Conservation (phyloP, 1,139 yeast genomes). For the Yamadazyma kanchanaburiensis region DNA sequence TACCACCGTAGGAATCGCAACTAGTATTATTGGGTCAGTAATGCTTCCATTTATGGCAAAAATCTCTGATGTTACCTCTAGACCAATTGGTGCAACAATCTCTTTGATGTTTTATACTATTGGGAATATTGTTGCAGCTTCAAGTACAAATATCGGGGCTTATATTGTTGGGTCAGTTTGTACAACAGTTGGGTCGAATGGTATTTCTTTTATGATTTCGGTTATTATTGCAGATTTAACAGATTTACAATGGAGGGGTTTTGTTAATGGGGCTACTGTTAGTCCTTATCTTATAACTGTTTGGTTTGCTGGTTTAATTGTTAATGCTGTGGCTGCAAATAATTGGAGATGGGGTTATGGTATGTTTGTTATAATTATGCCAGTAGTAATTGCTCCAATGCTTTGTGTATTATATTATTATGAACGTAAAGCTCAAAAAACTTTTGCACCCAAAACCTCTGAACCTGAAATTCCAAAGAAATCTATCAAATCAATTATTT, state of each 20-base stretch:
- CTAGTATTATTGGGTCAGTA: slow-evolving; percentile 23
- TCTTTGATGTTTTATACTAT: slow-evolving; percentile 18
- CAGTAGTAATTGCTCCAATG: slow-evolving; percentile 27
- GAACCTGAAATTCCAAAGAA: slow-evolving; percentile 5
- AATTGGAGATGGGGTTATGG: slow-evolving; percentile 44
- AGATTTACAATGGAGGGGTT: slow-evolving; percentile 32
- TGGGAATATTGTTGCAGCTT: slow-evolving; percentile 25
- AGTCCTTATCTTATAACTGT: slow-evolving; percentile 27
- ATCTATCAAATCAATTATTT: slow-evolving; percentile 1
- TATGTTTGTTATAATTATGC: slow-evolving; percentile 34
- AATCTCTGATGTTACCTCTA: slow-evolving; percentile 26
- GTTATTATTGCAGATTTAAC: slow-evolving; percentile 28
- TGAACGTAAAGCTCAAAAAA: slow-evolving; percentile 21
- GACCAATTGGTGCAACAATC: slow-evolving; percentile 22
- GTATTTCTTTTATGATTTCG: slow-evolving; percentile 16
- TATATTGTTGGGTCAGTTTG: slow-evolving; percentile 30
- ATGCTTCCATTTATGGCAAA: slow-evolving; percentile 26
- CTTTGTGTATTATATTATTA: slow-evolving; percentile 20
- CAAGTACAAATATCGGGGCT: slow-evolving; percentile 22
- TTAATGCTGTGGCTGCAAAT: slow-evolving; percentile 20
- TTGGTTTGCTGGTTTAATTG: slow-evolving; percentile 31
- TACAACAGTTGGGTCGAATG: slow-evolving; percentile 23
- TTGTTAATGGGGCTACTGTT: slow-evolving; percentile 19
- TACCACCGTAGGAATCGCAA: slow-evolving; percentile 25
- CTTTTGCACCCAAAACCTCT: too few species aligned